A percentile compares a stretch with the other conserved stretches of the same genome.
phyloP scores from a whole-genome alignment of 345 rosid genomes.

The Dipteronia sinensis region DNA sequence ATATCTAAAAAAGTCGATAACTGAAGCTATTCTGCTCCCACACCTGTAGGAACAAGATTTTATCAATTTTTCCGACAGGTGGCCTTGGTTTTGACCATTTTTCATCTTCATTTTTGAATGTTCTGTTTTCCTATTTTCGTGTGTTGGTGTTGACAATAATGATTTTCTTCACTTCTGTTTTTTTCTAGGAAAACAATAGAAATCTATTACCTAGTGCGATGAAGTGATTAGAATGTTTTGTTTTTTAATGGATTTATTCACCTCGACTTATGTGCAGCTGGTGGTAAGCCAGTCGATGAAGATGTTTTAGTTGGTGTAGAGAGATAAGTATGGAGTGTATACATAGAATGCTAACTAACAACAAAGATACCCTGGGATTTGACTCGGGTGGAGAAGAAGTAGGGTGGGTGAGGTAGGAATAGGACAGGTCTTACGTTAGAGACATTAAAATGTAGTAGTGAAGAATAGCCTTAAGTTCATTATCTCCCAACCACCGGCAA shows the following conservation, averaged over 20 bases:
- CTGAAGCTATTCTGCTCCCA: not conserved
- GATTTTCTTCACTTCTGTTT: not conserved
- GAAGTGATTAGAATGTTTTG: not conserved
- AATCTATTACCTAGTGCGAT: constrained; percentile 7
- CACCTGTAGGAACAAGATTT: not conserved
- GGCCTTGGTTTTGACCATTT: not conserved
- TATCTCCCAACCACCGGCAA: not conserved
- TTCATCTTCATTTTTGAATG: not conserved
- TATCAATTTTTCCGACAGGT: not conserved
- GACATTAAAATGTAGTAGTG: not conserved
- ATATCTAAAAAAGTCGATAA: not conserved
- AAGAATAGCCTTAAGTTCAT: not conserved
- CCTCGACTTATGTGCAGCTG: not conserved
- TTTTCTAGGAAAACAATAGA: not conserved
- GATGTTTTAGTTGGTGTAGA: not conserved
- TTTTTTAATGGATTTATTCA: not conserved
- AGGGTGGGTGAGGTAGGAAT: not conserved
- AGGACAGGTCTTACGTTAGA: not conserved
- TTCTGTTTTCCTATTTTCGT: not conserved
- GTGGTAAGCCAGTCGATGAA: not conserved
- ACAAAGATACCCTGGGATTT: not conserved
- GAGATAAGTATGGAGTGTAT: not conserved
- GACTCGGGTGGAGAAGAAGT: not conserved
- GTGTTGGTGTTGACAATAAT: not conserved
- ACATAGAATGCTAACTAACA: not conserved